Evolutionary conservation across 2,329 filamentous ascomycete genomes (phyloP), one percentile per base, ranked within the genome.

Genomic region (Fusarium verrucosum): DNA sequence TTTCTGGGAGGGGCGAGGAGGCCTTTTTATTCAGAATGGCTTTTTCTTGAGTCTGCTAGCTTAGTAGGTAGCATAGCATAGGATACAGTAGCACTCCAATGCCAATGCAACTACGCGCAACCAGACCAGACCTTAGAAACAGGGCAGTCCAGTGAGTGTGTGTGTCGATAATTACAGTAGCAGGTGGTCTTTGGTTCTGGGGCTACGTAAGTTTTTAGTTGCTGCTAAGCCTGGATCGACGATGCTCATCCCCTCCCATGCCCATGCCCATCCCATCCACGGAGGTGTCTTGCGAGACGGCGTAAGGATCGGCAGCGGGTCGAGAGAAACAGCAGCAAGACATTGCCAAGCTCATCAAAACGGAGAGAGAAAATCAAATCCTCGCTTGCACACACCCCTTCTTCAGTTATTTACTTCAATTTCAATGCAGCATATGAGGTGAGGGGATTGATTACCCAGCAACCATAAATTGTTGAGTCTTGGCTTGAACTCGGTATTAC

Each of bases 241-340:
- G 62, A 66, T 66, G 58, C 17, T 19, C 20, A 33, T 44, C 26
- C n/a, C 7, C 25, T 26, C n/a, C n/a, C n/a, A n/a, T n/a, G n/a
- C n/a, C n/a, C n/a, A n/a, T n/a, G n/a, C n/a, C n/a, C n/a, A n/a
- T n/a, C n/a, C n/a, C n/a, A n/a, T 33, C 51, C 19, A 33, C 42
- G 22, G 56, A 62, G 33, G 33, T 62, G 40, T 66, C 57, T 50
- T 66, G 33, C 28, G 8, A 58, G 62, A 60, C 57, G 57, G 57
- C 60, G 36, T 43, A 66, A 37, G 41, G 62, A 65, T 65, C 62
- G 57, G 62, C 62, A 62, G 40, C 50, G 54, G 58, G 58, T 47
- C 45, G 11, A 25, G 28, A 57, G 28, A 41, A 47, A 19, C 53
- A 25, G 30, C 45, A 46, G 20, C 60, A 65, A 45, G 54, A 40